Evolutionary conservation across 176 grass and related monocot species (phyloP).

Genomic region (Luzula sylvatica): DNA sequence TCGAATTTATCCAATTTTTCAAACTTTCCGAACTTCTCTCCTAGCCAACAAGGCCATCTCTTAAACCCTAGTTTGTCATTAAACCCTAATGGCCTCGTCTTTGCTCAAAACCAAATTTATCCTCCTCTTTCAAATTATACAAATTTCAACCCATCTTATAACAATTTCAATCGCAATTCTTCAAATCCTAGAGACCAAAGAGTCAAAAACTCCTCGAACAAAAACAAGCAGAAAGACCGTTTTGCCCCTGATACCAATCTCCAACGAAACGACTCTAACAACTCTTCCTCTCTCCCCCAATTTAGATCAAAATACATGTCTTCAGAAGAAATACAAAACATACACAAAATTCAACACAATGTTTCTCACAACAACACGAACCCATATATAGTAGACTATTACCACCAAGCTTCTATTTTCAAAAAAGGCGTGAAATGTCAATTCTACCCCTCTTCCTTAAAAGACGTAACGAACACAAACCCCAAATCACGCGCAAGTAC

Average conservation of each 20-base stretch:
- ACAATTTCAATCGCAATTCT: conserved; percentile 8
- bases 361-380: conserved; percentile 23
- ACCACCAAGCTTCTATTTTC: conserved; percentile 38
- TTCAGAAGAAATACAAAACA: conserved; percentile 32
- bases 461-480: conserved; percentile 2
- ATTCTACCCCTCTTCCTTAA: conserved; percentile 22
- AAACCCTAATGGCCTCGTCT: conserved; percentile 12
- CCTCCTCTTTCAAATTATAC: conserved; percentile 26
- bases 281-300: no score
- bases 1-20: background rate
- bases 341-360: conserved; percentile 29
- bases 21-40: background rate
- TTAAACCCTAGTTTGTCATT: background rate
- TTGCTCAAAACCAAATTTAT: conserved; percentile 4
- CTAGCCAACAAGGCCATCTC: conserved; percentile 7
- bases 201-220: conserved; percentile 10
- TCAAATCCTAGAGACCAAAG: conserved; percentile 20
- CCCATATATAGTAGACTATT: conserved; percentile 32
- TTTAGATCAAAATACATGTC: conserved; percentile 45
- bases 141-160: conserved; percentile 21
- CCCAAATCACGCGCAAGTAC: conserved; percentile 5
- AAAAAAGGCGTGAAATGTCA: conserved; percentile 24
- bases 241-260: conserved; percentile 10
- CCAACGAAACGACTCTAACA: background rate
- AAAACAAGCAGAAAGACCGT: conserved; percentile 12